Evolutionary conservation across 371 early-diverging fungal species (phyloP).

Genomic region (Phascolomyces articulosus): DNA sequence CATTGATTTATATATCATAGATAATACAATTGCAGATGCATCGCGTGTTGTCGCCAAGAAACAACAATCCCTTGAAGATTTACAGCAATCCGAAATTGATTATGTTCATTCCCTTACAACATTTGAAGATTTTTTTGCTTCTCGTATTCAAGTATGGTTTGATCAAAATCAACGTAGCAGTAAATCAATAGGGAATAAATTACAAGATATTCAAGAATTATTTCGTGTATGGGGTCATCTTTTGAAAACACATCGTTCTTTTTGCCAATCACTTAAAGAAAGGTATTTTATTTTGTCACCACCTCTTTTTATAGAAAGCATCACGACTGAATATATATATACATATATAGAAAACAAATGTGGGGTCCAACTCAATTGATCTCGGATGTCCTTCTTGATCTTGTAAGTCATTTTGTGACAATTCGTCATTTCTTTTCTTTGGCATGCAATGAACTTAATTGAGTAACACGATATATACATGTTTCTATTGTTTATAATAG

Average conservation of each 20-base stretch:
- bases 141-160: conserved; percentile 20
- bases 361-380: conserved; percentile 46
- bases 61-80: not conserved
- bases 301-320: no score
- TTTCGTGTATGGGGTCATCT: conserved; percentile 7
- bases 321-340: no score
- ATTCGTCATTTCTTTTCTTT: not conserved
- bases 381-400: conserved; percentile 29
- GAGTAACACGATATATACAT: no score
- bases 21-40: not conserved
- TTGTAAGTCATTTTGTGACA: conserved; percentile 30
- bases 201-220: conserved; percentile 7
- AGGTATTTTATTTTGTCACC: no score
- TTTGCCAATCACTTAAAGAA: conserved; percentile 15
- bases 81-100: conserved; percentile 16
- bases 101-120: conserved; percentile 20
- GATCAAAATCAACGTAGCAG: conserved; percentile 12
- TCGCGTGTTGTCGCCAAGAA: not conserved
- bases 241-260: conserved; percentile 1
- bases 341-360: conserved; percentile 15
- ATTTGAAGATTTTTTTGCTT: conserved; percentile 21
- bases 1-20: no score
- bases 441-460: no score
- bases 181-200: conserved; percentile 8
- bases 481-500: not conserved